phyloP scores from a whole-genome alignment of 345 rosid species.

The Euphorbia tirucalli region DNA sequence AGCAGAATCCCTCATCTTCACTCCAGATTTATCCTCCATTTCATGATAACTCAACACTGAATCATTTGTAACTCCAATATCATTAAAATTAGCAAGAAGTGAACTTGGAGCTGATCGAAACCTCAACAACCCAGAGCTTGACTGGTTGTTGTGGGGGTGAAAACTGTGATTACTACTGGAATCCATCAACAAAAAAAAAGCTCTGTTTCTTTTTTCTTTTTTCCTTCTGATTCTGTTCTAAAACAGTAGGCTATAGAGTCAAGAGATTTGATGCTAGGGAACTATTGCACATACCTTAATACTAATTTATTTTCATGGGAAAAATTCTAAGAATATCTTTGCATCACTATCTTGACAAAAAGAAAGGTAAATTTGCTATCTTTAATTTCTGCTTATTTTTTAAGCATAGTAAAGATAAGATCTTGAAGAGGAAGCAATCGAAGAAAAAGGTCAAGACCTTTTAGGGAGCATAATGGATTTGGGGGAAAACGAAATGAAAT shows the following conservation, averaged over 20 bases:
- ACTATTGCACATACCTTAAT: conserved; percentile 20
- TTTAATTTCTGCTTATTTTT: conserved; percentile 47
- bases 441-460: conserved; percentile 23
- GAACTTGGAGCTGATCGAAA: conserved; percentile 85
- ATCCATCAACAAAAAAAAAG: conserved; percentile 51
- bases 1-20: conserved; percentile 26
- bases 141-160: conserved; percentile 40
- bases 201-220: conserved; percentile 5
- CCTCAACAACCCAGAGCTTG: conserved; percentile 67
- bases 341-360: conserved; percentile 36
- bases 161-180: conserved; percentile 42
- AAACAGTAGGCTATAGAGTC: conserved; percentile 6
- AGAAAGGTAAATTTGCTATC: background rate
- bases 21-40: conserved; percentile 24
- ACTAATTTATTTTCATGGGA: too few relatives aligned
- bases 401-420: conserved; percentile 73
- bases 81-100: conserved; percentile 40
- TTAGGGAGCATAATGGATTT: conserved; percentile 3
- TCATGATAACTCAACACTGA: conserved; percentile 31
- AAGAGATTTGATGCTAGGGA: conserved; percentile 27
- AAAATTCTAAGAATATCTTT: conserved; percentile 35
- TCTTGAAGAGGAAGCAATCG: conserved; percentile 66
- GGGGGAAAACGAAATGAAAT: background rate
- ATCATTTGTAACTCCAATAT: conserved; percentile 30
- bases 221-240: conserved; percentile 10